Percentiles rank a stretch among this genome's conserved stretches.
Evolutionary conservation across 805 yeast genomes (phyloP).

Genomic region (Schwanniomyces pseudopolymorphus): DNA sequence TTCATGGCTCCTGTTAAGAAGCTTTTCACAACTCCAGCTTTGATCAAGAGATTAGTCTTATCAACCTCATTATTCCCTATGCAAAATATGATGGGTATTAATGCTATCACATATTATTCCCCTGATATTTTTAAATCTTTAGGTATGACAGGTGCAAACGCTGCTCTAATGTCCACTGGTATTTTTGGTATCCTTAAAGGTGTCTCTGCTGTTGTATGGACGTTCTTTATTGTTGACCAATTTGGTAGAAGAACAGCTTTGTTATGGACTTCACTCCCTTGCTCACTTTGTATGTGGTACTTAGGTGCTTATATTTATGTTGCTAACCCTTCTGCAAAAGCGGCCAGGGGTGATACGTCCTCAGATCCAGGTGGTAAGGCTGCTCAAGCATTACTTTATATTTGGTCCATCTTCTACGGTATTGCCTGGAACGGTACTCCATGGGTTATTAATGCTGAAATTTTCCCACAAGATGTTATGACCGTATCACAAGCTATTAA

Average conservation of each 20-base stretch:
- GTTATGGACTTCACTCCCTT: slow-evolving; percentile 34
- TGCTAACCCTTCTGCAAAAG: slow-evolving; percentile 24
- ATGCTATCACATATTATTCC: slow-evolving; percentile 53
- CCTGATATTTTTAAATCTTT: slow-evolving; percentile 50
- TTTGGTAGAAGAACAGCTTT: slow-evolving; percentile 47
- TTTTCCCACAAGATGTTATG: slow-evolving; percentile 44
- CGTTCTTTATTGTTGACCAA: slow-evolving; percentile 45
- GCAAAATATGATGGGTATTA: slow-evolving; percentile 50
- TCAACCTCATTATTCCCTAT: slow-evolving; percentile 40
- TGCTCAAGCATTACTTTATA: slow-evolving; percentile 46
- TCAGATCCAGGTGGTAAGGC: slow-evolving; percentile 37
- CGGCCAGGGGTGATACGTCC: slow-evolving; percentile 19
- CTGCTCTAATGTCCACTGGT: slow-evolving; percentile 52
- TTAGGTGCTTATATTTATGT: slow-evolving; percentile 48
- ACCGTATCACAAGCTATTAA: slow-evolving; percentile 43
- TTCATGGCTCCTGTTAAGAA: slow-evolving; percentile 40
- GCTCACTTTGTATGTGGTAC: slow-evolving; percentile 47
- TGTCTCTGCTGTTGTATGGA: slow-evolving; percentile 42
- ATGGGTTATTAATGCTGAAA: slow-evolving; percentile 48
- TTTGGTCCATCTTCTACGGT: slow-evolving; percentile 43
- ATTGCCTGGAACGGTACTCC: slow-evolving; percentile 48
- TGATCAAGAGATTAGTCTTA: slow-evolving; percentile 35
- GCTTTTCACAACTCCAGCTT: slow-evolving; percentile 24
- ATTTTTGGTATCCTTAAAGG: slow-evolving; percentile 52
- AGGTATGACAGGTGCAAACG: slow-evolving; percentile 46